Evolutionary conservation across 805 yeast species (phyloP), one percentile per base, ranked within the genome.

Genomic region (Candida sanyiensis): DNA sequence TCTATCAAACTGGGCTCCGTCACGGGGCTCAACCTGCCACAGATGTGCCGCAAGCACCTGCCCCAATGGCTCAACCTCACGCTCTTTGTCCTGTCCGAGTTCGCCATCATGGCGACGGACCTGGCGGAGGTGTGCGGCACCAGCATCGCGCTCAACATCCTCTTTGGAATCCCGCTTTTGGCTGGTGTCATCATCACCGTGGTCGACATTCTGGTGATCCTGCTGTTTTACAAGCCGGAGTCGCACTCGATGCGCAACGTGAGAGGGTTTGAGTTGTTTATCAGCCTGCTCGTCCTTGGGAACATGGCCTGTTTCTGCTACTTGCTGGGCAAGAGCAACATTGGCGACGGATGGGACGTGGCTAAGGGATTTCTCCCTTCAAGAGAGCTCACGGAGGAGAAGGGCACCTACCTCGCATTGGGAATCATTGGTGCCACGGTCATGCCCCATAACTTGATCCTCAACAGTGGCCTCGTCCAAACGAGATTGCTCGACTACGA

Each of bases 41-140:
- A 82, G 51, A 81, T 78, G 63, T 84, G 93, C 59, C 69, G 84
- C 25, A 63, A 69, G 43, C 80, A 80, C 49, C 64, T 84, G 17
- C 83, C 87, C 0, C 56, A 57, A 11, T 72, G 78, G 71, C 60
- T 80, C 44, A 80, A 80, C 47, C 40, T 77, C 9, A 43, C 70
- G 6, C 63, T 87, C 5, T 88, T 87, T 56, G 56, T 74, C 2
- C 70, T 83, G 49, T 87, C 96, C 0, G 96, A 88, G 52, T 50
- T 85, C 18, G 95, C 96, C 3, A 88, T 88, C 45, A 80, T 88
- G 25, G 95, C 95, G 8, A 88, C 97, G 0, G 97, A 88, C 57
- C 64, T 88, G 51, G 96, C 96, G 1, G 97, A 88, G 59, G 96
- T 88, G 9, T 90, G 88, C 7, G 97, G 97, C 2, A 83, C 95